Evolutionary conservation across 352 stramenopile genomes (phyloP).

Genomic region (Globisporangium alternatum): DNA sequence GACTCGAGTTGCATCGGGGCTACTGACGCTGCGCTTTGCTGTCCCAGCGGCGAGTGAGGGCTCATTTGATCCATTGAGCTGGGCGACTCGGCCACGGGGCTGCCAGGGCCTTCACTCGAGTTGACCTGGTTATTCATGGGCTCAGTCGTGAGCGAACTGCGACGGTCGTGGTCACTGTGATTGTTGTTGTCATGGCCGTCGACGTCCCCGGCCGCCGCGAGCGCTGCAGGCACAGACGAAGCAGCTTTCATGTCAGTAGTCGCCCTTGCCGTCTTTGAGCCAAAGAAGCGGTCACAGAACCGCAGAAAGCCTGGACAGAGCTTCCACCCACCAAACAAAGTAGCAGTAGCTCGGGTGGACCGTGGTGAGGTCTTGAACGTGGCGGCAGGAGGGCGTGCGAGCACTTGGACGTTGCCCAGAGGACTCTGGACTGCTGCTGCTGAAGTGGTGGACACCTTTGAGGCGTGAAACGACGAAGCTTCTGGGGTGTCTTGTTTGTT

Average conservation of each 20-base stretch:
- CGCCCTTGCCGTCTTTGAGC: constrained; percentile 10
- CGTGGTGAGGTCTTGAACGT: background rate
- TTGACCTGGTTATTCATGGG: constrained; percentile 17
- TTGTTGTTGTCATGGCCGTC: background rate
- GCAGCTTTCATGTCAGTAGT: constrained; percentile 5
- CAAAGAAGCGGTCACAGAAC: constrained; percentile 68
- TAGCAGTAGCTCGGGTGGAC: constrained; percentile 1
- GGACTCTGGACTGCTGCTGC: background rate
- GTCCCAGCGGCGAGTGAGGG: background rate
- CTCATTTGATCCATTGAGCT: background rate
- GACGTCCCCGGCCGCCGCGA: background rate
- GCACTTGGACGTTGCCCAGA: constrained; percentile 1
- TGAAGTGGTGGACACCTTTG: constrained; percentile 7
- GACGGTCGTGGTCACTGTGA: background rate
- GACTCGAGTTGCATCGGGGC: constrained; percentile 6
- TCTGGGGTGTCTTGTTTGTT: constrained; percentile 11
- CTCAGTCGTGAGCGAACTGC: constrained; percentile 12
- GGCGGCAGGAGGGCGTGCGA: background rate
- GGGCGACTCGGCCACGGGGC: constrained; percentile 4
- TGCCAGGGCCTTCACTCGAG: constrained; percentile 13
- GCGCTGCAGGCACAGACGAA: background rate
- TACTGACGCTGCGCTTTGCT: background rate
- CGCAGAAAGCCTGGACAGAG: constrained; percentile 69
- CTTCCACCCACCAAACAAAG: constrained; percentile 35
- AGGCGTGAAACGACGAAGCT: background rate